Conservation (phyloP, 2,329 filamentous ascomycete genomes). For the Trichoderma citrinoviride region DNA sequence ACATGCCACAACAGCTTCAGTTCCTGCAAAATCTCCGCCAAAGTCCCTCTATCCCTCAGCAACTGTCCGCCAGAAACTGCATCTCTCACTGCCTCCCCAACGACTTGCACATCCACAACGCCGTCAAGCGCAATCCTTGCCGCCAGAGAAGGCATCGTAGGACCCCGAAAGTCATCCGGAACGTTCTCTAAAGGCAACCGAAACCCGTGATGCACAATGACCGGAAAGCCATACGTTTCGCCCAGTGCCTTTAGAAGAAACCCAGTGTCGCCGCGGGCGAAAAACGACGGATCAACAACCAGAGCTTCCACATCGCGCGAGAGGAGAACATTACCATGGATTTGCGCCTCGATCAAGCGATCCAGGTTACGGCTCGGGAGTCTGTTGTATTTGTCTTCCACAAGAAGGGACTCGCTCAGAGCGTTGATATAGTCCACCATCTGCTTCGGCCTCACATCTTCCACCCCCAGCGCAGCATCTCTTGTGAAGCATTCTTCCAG, state of each 20-base stretch:
- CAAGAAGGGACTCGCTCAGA: conserved; percentile 1
- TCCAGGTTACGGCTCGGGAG: conserved; percentile 24
- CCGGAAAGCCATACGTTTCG: conserved; percentile 22
- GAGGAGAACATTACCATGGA: conserved; percentile 25
- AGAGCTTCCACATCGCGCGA: conserved; percentile 25
- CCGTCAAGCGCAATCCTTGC: conserved; percentile 17
- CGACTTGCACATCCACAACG: conserved; percentile 11
- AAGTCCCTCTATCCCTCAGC: conserved; percentile 15
- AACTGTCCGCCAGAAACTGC: background rate
- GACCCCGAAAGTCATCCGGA: conserved; percentile 25
- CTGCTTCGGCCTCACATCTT: conserved; percentile 16
- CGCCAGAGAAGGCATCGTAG: conserved; percentile 25
- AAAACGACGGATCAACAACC: conserved; percentile 26
- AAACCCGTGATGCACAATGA: conserved; percentile 22
- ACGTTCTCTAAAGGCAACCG: conserved; percentile 6
- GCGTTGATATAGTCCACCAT: conserved; percentile 18
- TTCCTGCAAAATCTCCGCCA: conserved; percentile 20
- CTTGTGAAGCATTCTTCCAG: conserved; percentile 26
- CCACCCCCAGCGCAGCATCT: conserved; percentile 24
- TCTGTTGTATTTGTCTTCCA: background rate
- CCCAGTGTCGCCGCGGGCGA: conserved; percentile 17
- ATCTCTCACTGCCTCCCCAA: conserved; percentile 7
- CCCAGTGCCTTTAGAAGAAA: conserved; percentile 15
- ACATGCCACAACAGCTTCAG: conserved; percentile 24
- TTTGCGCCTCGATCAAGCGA: conserved; percentile 26